Percentiles rank a stretch among this genome's conserved stretches.
phyloP scores from a whole-genome alignment of 805 yeast species.

The Hanseniaspora singularis region DNA sequence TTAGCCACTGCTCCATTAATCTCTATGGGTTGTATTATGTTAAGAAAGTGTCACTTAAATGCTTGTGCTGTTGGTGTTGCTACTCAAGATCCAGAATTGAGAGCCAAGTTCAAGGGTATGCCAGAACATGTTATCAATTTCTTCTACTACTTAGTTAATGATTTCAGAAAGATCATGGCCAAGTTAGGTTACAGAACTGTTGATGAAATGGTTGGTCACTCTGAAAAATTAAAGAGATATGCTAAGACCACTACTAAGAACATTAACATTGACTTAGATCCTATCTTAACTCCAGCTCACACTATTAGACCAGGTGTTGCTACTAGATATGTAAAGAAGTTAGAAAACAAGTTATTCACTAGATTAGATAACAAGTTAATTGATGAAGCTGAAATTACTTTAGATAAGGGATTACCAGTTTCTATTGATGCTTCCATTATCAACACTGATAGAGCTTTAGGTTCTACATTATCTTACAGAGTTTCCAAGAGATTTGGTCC shows the following conservation, averaged over 20 bases:
- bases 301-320: constrained; percentile 94
- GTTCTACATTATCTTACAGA: constrained; percentile 88
- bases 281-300: constrained; percentile 93
- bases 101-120: constrained; percentile 87
- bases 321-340: constrained; percentile 80
- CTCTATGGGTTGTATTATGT: constrained; percentile 94
- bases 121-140: constrained; percentile 98
- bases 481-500: constrained; percentile 90
- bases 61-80: constrained; percentile 98
- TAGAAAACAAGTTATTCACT: constrained; percentile 85
- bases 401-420: constrained; percentile 91
- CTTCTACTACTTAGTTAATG: constrained; percentile 89
- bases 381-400: constrained; percentile 90
- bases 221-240: constrained; percentile 77
- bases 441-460: constrained; percentile 93
- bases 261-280: constrained; percentile 80
- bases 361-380: constrained; percentile 91
- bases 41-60: constrained; percentile 87
- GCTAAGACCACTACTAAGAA: constrained; percentile 85
- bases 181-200: constrained; percentile 87
- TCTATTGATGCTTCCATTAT: constrained; percentile 85
- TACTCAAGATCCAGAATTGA: constrained; percentile 88
- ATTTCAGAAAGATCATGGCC: constrained; percentile 87
- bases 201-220: constrained; percentile 96
- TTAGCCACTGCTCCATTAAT: constrained; percentile 94